Conservation (phyloP, 306 rosid species). For the Sicyos edulis region DNA sequence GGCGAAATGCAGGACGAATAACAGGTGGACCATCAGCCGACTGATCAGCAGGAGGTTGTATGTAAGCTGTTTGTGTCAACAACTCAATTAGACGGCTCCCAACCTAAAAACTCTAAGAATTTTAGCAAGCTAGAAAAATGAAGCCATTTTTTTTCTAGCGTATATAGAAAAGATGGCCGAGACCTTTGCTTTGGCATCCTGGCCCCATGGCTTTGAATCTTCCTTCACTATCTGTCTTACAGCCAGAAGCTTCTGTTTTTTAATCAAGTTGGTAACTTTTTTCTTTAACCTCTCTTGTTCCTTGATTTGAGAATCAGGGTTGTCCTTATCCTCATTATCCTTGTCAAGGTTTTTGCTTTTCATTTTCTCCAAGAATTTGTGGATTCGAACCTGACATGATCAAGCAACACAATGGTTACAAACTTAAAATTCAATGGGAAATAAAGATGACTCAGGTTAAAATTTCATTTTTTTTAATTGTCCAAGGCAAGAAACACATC, state of each 20-base stretch:
- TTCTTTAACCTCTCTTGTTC: conserved; percentile 63
- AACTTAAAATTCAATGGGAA: conserved; percentile 5
- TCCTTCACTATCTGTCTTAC: conserved; percentile 48
- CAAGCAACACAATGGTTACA: conserved; percentile 26
- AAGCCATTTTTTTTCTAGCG: conserved; percentile 13
- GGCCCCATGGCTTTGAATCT: conserved; percentile 64
- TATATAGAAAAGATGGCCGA: conserved; percentile 25
- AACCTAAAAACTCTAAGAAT: conserved; percentile 42
- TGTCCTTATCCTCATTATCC: conserved; percentile 38
- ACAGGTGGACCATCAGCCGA: conserved; percentile 55
- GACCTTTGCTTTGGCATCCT: conserved; percentile 63
- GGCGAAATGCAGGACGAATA: conserved; percentile 82
- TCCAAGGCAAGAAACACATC: conserved; percentile 2
- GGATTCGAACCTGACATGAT: conserved; percentile 67
- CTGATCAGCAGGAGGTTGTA: conserved; percentile 78
- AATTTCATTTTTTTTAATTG: background rate
- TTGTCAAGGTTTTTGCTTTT: conserved; percentile 42
- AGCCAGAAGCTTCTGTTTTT: conserved; percentile 57
- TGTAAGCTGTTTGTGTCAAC: conserved; percentile 69
- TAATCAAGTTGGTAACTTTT: conserved; percentile 68
- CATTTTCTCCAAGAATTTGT: conserved; percentile 61
- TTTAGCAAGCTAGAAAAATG: conserved; percentile 17
- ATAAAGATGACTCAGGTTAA: background rate
- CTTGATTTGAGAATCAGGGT: conserved; percentile 24
- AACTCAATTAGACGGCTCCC: conserved; percentile 87